Evolutionary conservation across 345 rosid species (phyloP).

Genomic region (Citrus unshiu): DNA sequence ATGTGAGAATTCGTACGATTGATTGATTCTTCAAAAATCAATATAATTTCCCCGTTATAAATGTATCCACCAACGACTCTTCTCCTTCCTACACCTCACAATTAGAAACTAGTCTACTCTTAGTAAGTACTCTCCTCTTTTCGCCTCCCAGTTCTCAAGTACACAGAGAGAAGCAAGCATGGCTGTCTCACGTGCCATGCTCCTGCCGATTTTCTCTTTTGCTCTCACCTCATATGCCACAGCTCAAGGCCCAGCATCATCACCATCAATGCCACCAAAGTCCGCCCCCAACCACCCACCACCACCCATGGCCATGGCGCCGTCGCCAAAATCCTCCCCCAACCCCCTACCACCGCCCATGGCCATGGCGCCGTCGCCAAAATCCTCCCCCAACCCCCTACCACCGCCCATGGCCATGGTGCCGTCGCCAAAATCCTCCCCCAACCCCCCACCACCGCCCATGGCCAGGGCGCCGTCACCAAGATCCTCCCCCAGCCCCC

Average conservation of each 20-base stretch:
- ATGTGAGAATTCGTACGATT: background rate
- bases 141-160: background rate
- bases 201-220: slow-evolving; percentile 16
- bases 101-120: background rate
- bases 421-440: slow-evolving; percentile 5
- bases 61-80: background rate
- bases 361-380: background rate
- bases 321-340: too few species aligned
- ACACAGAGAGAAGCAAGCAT: slow-evolving; percentile 5
- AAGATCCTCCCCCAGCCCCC: slow-evolving; percentile 5
- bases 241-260: slow-evolving; percentile 28
- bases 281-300: slow-evolving; percentile 14
- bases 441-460: slow-evolving; percentile 3
- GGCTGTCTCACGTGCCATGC: slow-evolving; percentile 37
- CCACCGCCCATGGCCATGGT: slow-evolving; percentile 3
- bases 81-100: background rate
- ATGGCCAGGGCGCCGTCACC: background rate
- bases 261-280: slow-evolving; percentile 15
- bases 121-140: background rate
- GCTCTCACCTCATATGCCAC: slow-evolving; percentile 16
- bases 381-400: background rate
- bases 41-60: slow-evolving; percentile 17
- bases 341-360: slow-evolving; percentile 6
- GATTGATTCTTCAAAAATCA: background rate
- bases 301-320: background rate